A percentile compares a stretch with the other conserved stretches of the same genome.
These are phyloP conservation scores for Mortierella claussenii DNA, from an alignment of 192 early-diverging fungal genomes.

Conservation along the genomic window DNA sequence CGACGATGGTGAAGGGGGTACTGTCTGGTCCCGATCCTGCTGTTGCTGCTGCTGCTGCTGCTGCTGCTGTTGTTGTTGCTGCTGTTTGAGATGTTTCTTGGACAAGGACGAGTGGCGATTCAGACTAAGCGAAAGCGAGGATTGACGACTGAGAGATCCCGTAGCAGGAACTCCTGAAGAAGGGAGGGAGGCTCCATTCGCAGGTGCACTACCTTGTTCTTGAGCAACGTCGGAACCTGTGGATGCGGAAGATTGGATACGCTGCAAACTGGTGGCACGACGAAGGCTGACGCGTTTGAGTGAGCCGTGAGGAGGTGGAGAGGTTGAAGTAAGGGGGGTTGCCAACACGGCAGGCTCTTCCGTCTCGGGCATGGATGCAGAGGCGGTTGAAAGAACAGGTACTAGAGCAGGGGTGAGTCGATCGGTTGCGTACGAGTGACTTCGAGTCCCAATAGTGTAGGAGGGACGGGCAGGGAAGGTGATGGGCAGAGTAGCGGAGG, in stretches of 20 bases:
- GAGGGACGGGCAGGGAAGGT: slow-evolving; percentile 24
- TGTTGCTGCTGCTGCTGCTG: too few relatives aligned
- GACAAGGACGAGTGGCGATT: slow-evolving; percentile 38
- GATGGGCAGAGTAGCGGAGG: slow-evolving; percentile 29
- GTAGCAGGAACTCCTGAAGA: neutral
- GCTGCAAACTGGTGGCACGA: slow-evolving; percentile 29
- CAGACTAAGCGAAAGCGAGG: slow-evolving; percentile 28
- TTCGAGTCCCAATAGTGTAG: slow-evolving; percentile 49
- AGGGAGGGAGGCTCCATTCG: neutral
- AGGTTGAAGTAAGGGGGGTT: slow-evolving; percentile 4
- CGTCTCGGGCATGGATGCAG: slow-evolving; percentile 10
- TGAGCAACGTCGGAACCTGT: neutral
- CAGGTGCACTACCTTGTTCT: neutral
- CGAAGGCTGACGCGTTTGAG: slow-evolving; percentile 6
- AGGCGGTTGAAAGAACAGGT: neutral
- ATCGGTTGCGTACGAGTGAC: slow-evolving; percentile 34
- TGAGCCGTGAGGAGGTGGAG: slow-evolving; percentile 3
- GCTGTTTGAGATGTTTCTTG: slow-evolving; percentile 24
- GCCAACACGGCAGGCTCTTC: slow-evolving; percentile 1
- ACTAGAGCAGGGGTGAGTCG: slow-evolving; percentile 22
- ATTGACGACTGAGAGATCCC: slow-evolving; percentile 8
- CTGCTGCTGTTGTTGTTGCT: too few relatives aligned
- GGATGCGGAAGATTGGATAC: slow-evolving; percentile 1
- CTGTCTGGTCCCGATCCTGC: slow-evolving; percentile 15
- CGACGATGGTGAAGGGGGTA: slow-evolving; percentile 41